Base-by-base conservation (phyloP, 176 grass and related monocot species). In the Dactylis glomerata region DNA sequence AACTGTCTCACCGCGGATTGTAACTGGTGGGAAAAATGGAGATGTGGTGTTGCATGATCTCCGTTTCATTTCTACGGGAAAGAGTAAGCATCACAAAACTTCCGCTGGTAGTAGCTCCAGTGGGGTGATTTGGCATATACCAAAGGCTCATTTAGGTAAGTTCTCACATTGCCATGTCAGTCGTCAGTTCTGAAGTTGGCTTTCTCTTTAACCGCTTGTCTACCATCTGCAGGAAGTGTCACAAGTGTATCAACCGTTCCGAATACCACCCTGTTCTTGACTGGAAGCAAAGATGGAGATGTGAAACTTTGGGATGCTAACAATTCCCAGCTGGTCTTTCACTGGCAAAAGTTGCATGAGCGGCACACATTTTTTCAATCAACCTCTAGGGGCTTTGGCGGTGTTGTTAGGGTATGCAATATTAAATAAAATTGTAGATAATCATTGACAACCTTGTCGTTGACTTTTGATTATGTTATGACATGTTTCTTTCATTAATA, bases 281-380 rank as follows among this genome's bases (percentile, higher is more conserved):
- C 93, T 73, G 96, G 96, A 80, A 90, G 96, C 75, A 98, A 98
- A 89, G 93, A 98, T 89, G 96, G 96, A 85, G 96, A 95, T 87
- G 93, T 98, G 62, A 98, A 98, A 81, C 92, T 98, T 45, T 98
- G 96, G 96, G 96, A 98, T 92, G 96, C 96, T 49, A 98, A 92
- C 85, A 93, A 83, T 79, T 92, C 80, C 59, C 87, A 92, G 63
- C 62, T 95, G 49, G 85, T 98, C 68, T 93, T 84, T 81, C 89
- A 93, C 33, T 98, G 96, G 96, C 89, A 88, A 85, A 95, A 88
- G 67, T 88, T 98, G 96, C 96, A 98, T 24, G 96, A 98, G 13
- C 81, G 93, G 15, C 96, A 98, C 82, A 98, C 96, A 22, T 98
- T 98, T 92, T 95, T 98, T 68, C 93, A 98, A 63, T 89, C 96